phyloP scores from a whole-genome alignment of 2,329 filamentous ascomycete genomes.

The Alternaria sp. region DNA sequence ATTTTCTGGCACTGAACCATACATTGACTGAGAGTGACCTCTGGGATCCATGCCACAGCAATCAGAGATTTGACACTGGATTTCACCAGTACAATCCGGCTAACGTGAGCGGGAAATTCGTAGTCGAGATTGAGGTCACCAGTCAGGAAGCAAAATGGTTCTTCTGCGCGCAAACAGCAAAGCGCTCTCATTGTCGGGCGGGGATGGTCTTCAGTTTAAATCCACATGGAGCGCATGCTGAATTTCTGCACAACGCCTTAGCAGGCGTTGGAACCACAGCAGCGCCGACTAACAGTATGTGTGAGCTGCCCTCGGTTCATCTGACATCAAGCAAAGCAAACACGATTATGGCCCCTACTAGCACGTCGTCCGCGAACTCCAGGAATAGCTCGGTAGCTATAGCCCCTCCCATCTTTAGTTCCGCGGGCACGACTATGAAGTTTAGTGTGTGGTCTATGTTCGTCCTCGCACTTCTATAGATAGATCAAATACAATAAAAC shows the following conservation, averaged over 20 bases:
- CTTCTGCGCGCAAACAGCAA: slow-evolving; percentile 18
- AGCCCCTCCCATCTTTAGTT: too few relatives aligned
- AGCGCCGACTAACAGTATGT: neutral
- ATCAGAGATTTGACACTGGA: slow-evolving; percentile 3
- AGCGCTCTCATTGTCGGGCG: slow-evolving; percentile 17
- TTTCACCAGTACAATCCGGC: slow-evolving; percentile 8
- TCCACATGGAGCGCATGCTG: slow-evolving; percentile 8
- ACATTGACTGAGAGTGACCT: slow-evolving; percentile 22
- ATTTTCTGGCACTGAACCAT: slow-evolving; percentile 23
- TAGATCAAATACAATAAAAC: too few relatives aligned
- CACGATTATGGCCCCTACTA: too few relatives aligned
- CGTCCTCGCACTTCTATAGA: too few relatives aligned
- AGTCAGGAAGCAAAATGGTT: slow-evolving; percentile 21
- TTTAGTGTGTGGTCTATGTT: too few relatives aligned
- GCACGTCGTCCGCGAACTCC: too few relatives aligned
- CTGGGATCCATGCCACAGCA: slow-evolving; percentile 8
- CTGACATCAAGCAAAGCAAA: too few relatives aligned
- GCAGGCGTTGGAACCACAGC: neutral
- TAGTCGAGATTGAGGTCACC: slow-evolving; percentile 17
- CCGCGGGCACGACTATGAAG: too few relatives aligned
- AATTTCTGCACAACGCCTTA: slow-evolving; percentile 20
- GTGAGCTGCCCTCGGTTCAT: neutral
- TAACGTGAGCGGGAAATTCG: slow-evolving; percentile 17
- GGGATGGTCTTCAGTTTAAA: slow-evolving; percentile 26
- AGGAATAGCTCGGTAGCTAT: too few relatives aligned